Base-by-base conservation (phyloP, 352 stramenopile genomes). In the Achlya hypogyna region DNA sequence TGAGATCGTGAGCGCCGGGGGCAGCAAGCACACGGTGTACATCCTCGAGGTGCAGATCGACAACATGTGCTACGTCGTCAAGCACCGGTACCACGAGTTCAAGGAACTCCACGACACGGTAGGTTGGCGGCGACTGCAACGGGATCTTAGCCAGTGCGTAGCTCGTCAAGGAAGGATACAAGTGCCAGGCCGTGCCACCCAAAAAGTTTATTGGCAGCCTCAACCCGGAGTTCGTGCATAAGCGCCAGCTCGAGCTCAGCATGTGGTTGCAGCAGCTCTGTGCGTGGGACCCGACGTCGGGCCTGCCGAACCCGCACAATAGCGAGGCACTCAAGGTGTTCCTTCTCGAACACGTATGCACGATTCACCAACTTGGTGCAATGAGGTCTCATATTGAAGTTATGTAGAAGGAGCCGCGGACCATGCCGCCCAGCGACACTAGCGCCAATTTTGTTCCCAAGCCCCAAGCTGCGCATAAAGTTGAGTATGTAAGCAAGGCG, bases 121-220 rank as follows among this genome's bases (percentile, higher is more conserved):
- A 73, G 71, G 69, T 8, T 49, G 63, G 70, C 64, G 42, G 34
- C 53, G 5, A 25, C 29, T 4, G 31, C 14, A 45, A 9, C 14
- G 14, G 38, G 2, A 3, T n/a, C 6, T 45, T 45, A 45, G 38
- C 25, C 23, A 6, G 1, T 12, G 10, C 63, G 43, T 71, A 92
- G 83, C 73, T 94, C n/a, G 71, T 75, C 1, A 70, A 72, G 10
- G 86, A 93, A 52, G 86, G 86, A 16, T 87, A 79, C 71, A 86
- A 88, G 59, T 86, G 82, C 66, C 84, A 85, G 5, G 81, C 83
- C 47, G 73, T 96, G 29, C 87, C 87, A 31, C 86, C 87, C 2
- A 94, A 94, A 69, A 96, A 96, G 73, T 91, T 96, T 67, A 63
- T 96, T 20, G 87, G 87, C 49, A 90, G 82, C 62, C 89, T 93